phyloP scores from a whole-genome alignment of 1,284 basidiomycete species.

The Farysia itapuensis region DNA sequence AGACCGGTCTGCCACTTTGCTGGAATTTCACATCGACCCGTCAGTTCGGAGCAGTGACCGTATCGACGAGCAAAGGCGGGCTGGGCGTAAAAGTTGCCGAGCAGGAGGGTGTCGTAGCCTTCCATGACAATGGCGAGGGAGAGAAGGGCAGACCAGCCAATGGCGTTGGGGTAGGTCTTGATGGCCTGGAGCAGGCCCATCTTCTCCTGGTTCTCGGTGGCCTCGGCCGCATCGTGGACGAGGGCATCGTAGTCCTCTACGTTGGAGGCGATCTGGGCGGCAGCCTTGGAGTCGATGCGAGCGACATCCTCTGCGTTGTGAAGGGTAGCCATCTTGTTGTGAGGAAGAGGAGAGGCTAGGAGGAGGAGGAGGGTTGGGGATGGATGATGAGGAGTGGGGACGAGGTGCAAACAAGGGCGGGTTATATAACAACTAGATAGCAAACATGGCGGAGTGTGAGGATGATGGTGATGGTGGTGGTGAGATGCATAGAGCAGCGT shows the following conservation, averaged over 20 bases:
- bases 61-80: slow-evolving; percentile 58
- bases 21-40: slow-evolving; percentile 61
- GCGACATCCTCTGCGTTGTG: slow-evolving; percentile 25
- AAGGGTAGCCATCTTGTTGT: too few species aligned
- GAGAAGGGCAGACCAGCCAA: slow-evolving; percentile 62
- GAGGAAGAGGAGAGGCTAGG: not conserved
- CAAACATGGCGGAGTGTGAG: too few species aligned
- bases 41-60: slow-evolving; percentile 41
- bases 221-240: slow-evolving; percentile 60
- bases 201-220: slow-evolving; percentile 59
- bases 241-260: slow-evolving; percentile 56
- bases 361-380: not conserved
- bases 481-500: too few species aligned
- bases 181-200: slow-evolving; percentile 61
- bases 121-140: slow-evolving; percentile 63
- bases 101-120: slow-evolving; percentile 58
- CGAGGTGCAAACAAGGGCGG: too few species aligned
- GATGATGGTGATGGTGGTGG: too few species aligned
- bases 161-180: slow-evolving; percentile 61
- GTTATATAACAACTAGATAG: too few species aligned
- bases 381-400: too few species aligned
- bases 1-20: slow-evolving; percentile 62
- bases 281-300: slow-evolving; percentile 43
- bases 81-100: slow-evolving; percentile 60
- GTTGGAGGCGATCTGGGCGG: slow-evolving; percentile 37